phyloP scores from a whole-genome alignment of 1,284 basidiomycete species.

The Tilletia walkeri region DNA sequence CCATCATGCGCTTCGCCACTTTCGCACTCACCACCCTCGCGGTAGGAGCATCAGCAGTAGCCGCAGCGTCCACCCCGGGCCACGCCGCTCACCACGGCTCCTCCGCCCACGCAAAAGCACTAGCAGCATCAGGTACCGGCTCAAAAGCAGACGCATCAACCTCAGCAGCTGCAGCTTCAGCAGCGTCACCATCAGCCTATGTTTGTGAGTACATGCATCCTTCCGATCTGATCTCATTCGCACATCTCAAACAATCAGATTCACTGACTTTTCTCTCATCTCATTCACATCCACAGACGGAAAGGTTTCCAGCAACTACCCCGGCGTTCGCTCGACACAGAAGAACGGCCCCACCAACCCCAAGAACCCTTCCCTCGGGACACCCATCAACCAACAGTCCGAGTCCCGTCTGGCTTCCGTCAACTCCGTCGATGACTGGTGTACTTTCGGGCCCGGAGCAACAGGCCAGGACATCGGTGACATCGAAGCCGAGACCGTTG shows the following conservation, averaged over 20 bases:
- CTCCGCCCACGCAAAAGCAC: too few relatives aligned
- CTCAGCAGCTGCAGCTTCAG: too few relatives aligned
- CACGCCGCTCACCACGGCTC: too few relatives aligned
- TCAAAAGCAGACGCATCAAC: neutral
- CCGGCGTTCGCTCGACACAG: conserved; percentile 39
- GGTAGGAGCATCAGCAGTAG: neutral
- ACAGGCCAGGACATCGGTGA: conserved; percentile 62
- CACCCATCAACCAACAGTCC: conserved; percentile 52
- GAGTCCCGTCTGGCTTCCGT: conserved; percentile 48
- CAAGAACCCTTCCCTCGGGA: conserved; percentile 36
- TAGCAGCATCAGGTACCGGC: neutral
- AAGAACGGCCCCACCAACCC: conserved; percentile 51
- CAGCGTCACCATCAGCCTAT: neutral
- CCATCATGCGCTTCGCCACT: conserved; percentile 11
- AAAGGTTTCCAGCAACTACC: conserved; percentile 36
- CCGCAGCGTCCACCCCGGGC: too few relatives aligned
- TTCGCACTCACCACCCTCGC: conserved; percentile 9
- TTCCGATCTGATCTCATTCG: too few relatives aligned
- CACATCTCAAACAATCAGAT: too few relatives aligned
- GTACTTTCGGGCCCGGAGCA: conserved; percentile 56
- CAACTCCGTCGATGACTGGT: conserved; percentile 55
- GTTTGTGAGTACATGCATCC: neutral
- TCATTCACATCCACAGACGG: conserved; percentile 26
- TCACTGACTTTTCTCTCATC: too few relatives aligned
- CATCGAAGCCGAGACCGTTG: conserved; percentile 69